These are phyloP conservation scores for Lentithecium fluviatile DNA, from an alignment of 495 filamentous ascomycete genomes.

Conservation along the genomic window DNA sequence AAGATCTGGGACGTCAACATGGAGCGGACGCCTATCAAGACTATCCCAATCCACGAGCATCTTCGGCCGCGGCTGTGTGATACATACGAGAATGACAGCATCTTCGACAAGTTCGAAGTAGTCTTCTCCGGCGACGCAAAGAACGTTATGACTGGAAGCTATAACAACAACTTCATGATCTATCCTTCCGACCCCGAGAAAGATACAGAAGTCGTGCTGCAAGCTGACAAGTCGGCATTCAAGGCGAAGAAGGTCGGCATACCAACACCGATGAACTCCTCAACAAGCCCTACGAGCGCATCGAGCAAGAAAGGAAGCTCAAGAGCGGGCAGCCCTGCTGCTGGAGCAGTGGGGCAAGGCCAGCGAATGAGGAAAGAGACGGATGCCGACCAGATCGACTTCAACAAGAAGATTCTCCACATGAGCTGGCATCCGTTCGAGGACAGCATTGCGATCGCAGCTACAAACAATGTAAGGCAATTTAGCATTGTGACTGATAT, in stretches of 20 bases:
- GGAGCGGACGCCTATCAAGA: slow-evolving; percentile 95
- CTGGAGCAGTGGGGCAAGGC: slow-evolving; percentile 69
- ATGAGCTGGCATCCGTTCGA: slow-evolving; percentile 99
- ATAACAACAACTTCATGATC: slow-evolving; percentile 99
- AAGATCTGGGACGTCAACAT: slow-evolving; percentile 99
- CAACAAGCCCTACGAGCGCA: slow-evolving; percentile 65
- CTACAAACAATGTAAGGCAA: slow-evolving; percentile 92
- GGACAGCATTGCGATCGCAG: slow-evolving; percentile 98
- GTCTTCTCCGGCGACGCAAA: slow-evolving; percentile 97
- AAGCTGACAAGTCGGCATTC: slow-evolving; percentile 98
- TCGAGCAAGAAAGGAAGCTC: slow-evolving; percentile 74
- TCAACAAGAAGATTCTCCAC: slow-evolving; percentile 99
- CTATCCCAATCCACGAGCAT: slow-evolving; percentile 97
- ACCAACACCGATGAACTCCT: slow-evolving; percentile 89
- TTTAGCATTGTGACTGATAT: slow-evolving; percentile 33
- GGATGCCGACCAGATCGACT: slow-evolving; percentile 98
- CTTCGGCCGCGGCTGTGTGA: slow-evolving; percentile 92
- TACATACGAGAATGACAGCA: slow-evolving; percentile 98
- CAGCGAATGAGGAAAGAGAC: slow-evolving; percentile 98
- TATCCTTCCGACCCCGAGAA: slow-evolving; percentile 94
- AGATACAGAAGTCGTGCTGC: slow-evolving; percentile 94
- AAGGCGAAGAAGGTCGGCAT: slow-evolving; percentile 99
- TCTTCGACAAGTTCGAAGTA: slow-evolving; percentile 99
- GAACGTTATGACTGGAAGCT: slow-evolving; percentile 99
- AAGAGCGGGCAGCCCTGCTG: slow-evolving; percentile 85